A percentile compares a stretch with the other conserved stretches of the same genome.
Conservation (phyloP, 2,329 filamentous ascomycete genomes). For the Neopestalotiopsis sp. region DNA sequence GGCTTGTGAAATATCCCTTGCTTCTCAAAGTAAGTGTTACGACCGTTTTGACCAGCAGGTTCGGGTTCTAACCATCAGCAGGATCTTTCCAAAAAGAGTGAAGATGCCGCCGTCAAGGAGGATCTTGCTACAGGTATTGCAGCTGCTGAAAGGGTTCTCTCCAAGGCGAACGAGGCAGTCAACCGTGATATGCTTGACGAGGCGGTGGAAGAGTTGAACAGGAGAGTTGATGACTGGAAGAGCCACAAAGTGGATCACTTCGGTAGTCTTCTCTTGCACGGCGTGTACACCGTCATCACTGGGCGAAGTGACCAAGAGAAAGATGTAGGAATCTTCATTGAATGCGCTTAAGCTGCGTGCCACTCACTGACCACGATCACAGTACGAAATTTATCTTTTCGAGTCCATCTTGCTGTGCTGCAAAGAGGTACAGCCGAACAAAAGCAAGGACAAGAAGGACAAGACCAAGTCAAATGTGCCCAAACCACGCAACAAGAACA, state of each 20-base stretch:
- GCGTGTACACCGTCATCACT: conserved; percentile 90
- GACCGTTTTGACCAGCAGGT: background rate
- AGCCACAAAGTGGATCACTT: conserved; percentile 90
- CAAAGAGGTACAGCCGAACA: conserved; percentile 90
- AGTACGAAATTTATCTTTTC: conserved; percentile 99
- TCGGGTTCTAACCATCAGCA: conserved; percentile 46
- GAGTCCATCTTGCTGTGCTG: conserved; percentile 94
- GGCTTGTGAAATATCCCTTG: conserved; percentile 91
- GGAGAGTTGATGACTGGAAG: conserved; percentile 96
- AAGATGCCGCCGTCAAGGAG: conserved; percentile 71
- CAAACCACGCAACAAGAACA: conserved; percentile 68
- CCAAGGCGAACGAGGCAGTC: conserved; percentile 88
- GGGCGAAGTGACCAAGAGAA: conserved; percentile 89
- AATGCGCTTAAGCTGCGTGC: conserved; percentile 24
- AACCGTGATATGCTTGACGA: conserved; percentile 85
- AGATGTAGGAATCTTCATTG: conserved; percentile 65
- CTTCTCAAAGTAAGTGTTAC: conserved; percentile 72
- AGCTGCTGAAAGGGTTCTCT: conserved; percentile 80
- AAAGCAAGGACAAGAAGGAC: conserved; percentile 79
- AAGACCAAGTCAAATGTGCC: conserved; percentile 61
- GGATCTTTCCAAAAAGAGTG: conserved; percentile 83
- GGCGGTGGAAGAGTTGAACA: conserved; percentile 80
- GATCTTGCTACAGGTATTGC: conserved; percentile 81
- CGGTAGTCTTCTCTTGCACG: conserved; percentile 85
- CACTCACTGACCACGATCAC: conserved; percentile 22